phyloP scores from a whole-genome alignment of 352 stramenopile species.

The Globisporangium splendens region DNA sequence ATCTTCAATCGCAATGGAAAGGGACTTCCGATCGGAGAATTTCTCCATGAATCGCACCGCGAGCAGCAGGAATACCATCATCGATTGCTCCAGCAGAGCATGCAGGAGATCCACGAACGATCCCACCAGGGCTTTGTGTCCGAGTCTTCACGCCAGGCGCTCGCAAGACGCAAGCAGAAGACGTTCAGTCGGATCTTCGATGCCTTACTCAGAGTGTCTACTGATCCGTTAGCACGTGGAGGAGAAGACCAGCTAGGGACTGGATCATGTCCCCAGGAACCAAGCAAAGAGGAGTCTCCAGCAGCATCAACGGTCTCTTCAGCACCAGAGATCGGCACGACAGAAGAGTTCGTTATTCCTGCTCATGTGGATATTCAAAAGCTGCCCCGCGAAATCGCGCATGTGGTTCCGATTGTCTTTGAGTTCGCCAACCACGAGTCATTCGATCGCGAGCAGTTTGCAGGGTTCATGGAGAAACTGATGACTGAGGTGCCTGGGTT shows the following conservation, averaged over 20 bases:
- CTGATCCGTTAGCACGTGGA: background rate
- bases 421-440: slow-evolving; percentile 50
- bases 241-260: background rate
- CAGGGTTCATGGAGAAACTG: slow-evolving; percentile 56
- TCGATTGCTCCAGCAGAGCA: slow-evolving; percentile 36
- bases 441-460: slow-evolving; percentile 41
- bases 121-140: slow-evolving; percentile 57
- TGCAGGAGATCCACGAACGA: slow-evolving; percentile 39
- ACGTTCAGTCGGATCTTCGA: slow-evolving; percentile 61
- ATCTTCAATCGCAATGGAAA: slow-evolving; percentile 72
- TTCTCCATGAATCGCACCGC: slow-evolving; percentile 59
- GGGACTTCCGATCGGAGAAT: slow-evolving; percentile 68
- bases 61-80: slow-evolving; percentile 65
- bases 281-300: background rate
- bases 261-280: background rate
- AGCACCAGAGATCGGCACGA: background rate
- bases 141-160: slow-evolving; percentile 44
- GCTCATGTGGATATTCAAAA: slow-evolving; percentile 29
- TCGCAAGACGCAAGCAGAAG: slow-evolving; percentile 52
- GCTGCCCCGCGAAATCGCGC: slow-evolving; percentile 53
- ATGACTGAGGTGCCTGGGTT: slow-evolving; percentile 54
- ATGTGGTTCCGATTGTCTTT: slow-evolving; percentile 58
- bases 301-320: no score
- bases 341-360: slow-evolving; percentile 23
- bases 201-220: slow-evolving; percentile 18